Conservation (phyloP, 257 asterid species). For the Coffea canephora region DNA sequence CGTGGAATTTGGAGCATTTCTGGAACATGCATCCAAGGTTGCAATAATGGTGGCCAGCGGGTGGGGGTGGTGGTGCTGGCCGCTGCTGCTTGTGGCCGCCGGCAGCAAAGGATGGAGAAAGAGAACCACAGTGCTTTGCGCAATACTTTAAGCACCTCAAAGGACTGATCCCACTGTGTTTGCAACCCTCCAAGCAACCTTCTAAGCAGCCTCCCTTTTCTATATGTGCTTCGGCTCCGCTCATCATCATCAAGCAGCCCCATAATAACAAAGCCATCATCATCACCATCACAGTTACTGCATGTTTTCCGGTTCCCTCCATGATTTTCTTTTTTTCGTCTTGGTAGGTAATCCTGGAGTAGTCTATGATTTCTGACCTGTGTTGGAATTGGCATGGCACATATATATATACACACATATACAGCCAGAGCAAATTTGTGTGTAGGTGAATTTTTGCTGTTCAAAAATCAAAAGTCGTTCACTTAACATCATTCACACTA, state of each 20-base stretch:
- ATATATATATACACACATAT: no score
- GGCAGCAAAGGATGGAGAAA: no score
- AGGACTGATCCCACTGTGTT: background rate
- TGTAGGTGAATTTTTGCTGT: background rate
- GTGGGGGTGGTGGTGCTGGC: no score
- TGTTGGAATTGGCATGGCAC: no score
- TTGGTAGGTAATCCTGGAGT: background rate
- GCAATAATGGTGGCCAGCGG: background rate
- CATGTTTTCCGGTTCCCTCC: background rate
- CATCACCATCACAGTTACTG: background rate
- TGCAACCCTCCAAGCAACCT: constrained; percentile 6
- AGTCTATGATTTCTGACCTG: background rate
- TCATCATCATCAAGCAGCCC: background rate
- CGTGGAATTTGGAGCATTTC: background rate
- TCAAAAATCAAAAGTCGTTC: no score
- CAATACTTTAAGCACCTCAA: constrained; percentile 6
- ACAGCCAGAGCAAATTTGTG: no score
- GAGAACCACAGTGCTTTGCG: background rate
- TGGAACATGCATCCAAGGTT: constrained; percentile 1
- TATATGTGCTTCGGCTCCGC: background rate
- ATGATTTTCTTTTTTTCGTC: background rate
- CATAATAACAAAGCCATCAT: background rate
- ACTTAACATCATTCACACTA: background rate
- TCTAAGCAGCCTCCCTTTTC: constrained; percentile 3
- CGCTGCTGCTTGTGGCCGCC: no score